phyloP scores from a whole-genome alignment of 2,329 filamentous ascomycete species.

The Sphaerulina musiva region DNA sequence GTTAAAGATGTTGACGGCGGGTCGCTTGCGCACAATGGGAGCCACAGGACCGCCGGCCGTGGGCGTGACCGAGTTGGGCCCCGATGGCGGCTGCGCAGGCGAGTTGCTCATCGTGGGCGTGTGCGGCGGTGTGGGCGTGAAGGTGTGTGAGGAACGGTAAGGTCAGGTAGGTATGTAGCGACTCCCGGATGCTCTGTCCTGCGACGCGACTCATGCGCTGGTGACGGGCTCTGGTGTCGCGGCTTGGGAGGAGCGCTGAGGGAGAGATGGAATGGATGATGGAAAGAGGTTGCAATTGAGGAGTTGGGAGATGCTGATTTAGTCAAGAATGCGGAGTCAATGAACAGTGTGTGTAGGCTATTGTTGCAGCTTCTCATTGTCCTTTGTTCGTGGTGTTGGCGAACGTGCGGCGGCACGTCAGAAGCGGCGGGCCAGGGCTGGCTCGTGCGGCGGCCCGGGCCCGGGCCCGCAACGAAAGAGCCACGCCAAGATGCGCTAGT shows the following conservation, averaged over 20 bases:
- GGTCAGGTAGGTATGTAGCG: not conserved
- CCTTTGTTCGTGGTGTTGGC: not conserved
- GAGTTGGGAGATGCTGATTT: not conserved
- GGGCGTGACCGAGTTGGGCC: constrained; percentile 31
- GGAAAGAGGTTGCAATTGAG: not conserved
- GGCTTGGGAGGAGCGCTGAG: not conserved
- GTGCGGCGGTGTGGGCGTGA: no score
- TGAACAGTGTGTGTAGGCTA: not conserved
- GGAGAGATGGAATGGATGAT: not conserved
- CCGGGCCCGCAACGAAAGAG: not conserved
- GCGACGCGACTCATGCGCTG: not conserved
- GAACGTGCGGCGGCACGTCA: not conserved
- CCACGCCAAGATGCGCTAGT: not conserved
- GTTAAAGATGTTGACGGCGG: constrained; percentile 32
- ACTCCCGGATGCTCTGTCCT: not conserved
- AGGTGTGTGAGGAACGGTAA: not conserved
- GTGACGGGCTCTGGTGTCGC: not conserved
- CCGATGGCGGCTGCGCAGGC: constrained; percentile 29
- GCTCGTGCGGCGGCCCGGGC: not conserved
- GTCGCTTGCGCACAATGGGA: constrained; percentile 32
- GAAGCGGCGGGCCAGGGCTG: not conserved
- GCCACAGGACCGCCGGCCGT: constrained; percentile 35
- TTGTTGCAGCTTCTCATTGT: not conserved
- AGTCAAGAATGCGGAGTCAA: not conserved
- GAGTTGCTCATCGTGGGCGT: constrained; percentile 31